phyloP scores from a whole-genome alignment of 108 stramenopile species.

The Skeletonema grethae region DNA sequence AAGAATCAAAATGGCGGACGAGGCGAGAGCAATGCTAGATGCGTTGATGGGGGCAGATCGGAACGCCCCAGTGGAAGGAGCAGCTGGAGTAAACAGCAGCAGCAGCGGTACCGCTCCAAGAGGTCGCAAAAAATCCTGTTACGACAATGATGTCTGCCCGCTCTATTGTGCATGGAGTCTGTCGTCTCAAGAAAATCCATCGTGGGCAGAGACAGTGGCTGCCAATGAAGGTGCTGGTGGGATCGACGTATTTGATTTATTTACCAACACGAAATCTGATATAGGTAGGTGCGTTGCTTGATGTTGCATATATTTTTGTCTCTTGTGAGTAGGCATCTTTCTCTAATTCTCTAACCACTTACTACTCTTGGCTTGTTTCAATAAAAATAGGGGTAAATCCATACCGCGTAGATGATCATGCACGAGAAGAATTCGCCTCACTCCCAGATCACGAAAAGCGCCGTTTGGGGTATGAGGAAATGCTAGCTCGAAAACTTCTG shows the following conservation, averaged over 20 bases:
- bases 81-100: slow-evolving; percentile 30
- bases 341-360: too few species aligned
- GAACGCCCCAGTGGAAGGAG: slow-evolving; percentile 64
- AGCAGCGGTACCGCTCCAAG: slow-evolving; percentile 21
- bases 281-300: slow-evolving; percentile 27
- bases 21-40: slow-evolving; percentile 82
- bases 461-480: slow-evolving; percentile 73
- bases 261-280: slow-evolving; percentile 88
- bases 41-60: slow-evolving; percentile 89
- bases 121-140: slow-evolving; percentile 70
- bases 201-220: slow-evolving; percentile 46
- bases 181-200: slow-evolving; percentile 33
- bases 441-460: slow-evolving; percentile 79
- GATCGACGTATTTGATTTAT: slow-evolving; percentile 85
- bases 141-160: slow-evolving; percentile 83
- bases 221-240: slow-evolving; percentile 54
- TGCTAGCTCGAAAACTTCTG: slow-evolving; percentile 70
- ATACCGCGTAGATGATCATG: slow-evolving; percentile 63
- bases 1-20: slow-evolving; percentile 54
- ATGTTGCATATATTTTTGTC: too few species aligned
- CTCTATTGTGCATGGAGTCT: slow-evolving; percentile 83
- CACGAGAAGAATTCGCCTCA: slow-evolving; percentile 63
- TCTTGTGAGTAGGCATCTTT: too few species aligned
- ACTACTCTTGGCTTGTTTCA: too few species aligned
- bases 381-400: slow-evolving; percentile 59